These are phyloP conservation scores for Saccharata proteae DNA, from an alignment of 2,329 filamentous ascomycete genomes.

Conservation along the genomic window DNA sequence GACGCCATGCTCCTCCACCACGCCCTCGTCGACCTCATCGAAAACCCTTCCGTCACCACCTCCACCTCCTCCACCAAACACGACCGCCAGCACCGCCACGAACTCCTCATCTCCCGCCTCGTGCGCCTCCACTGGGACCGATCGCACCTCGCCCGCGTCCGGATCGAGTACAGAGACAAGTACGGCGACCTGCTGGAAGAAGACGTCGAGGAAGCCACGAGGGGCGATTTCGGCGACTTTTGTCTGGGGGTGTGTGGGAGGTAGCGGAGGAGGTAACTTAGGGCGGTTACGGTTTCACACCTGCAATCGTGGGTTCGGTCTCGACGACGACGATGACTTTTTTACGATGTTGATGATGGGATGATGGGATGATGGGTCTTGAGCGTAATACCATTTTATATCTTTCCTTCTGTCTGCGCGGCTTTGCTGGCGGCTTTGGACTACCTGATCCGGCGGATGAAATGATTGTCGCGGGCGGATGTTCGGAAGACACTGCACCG, in stretches of 20 bases:
- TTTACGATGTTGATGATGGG: too few species aligned
- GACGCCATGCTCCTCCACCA: slow-evolving; percentile 87
- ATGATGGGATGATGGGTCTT: too few species aligned
- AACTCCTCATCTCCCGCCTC: slow-evolving; percentile 76
- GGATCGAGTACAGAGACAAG: slow-evolving; percentile 65
- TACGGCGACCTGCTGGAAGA: slow-evolving; percentile 65
- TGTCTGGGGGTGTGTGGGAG: slow-evolving; percentile 54
- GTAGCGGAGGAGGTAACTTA: too few species aligned
- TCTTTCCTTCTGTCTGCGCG: too few species aligned
- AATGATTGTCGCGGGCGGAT: too few species aligned
- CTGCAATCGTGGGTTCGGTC: too few species aligned
- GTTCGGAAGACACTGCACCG: too few species aligned
- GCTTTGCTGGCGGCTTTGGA: too few species aligned
- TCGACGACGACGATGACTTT: too few species aligned
- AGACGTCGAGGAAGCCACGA: slow-evolving; percentile 65
- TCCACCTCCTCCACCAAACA: slow-evolving; percentile 21
- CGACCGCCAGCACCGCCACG: slow-evolving; percentile 51
- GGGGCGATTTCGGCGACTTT: slow-evolving; percentile 65
- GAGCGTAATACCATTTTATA: too few species aligned
- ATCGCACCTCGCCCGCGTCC: slow-evolving; percentile 65
- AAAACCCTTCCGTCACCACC: slow-evolving; percentile 13
- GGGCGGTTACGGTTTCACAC: too few species aligned
- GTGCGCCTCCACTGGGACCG: slow-evolving; percentile 91
- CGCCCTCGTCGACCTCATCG: slow-evolving; percentile 52
- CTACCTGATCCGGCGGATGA: too few species aligned